phyloP scores from a whole-genome alignment of 75 land plant genomes.

The Cryptomeria japonica region DNA sequence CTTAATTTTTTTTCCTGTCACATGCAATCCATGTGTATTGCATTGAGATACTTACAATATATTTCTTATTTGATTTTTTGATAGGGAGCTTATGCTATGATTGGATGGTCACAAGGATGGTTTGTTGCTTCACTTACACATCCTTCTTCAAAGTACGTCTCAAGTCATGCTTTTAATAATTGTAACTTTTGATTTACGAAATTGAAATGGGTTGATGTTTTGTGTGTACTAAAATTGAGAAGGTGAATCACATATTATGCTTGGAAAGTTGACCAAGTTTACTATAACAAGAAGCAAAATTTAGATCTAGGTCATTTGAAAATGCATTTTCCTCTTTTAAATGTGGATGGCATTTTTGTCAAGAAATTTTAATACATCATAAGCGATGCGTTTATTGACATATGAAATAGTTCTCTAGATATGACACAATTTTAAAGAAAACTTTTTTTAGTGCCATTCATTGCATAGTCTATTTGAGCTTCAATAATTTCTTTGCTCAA shows the following conservation, averaged over 20 bases:
- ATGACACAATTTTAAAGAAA: not conserved
- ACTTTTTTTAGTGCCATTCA: not conserved
- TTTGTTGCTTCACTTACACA: slow-evolving; percentile 65
- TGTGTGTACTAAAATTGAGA: not conserved
- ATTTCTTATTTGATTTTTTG: not conserved
- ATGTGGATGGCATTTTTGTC: not conserved
- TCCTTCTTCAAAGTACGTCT: slow-evolving; percentile 68
- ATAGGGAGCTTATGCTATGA: slow-evolving; percentile 69
- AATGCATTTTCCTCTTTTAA: not conserved
- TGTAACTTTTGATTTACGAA: not conserved
- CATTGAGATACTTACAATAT: not conserved
- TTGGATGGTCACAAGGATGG: slow-evolving; percentile 93
- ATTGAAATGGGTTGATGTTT: not conserved
- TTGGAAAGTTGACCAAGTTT: not conserved
- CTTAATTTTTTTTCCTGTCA: not conserved
- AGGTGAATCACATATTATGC: not conserved
- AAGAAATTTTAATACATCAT: not conserved
- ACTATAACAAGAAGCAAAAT: not conserved
- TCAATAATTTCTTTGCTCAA: not conserved
- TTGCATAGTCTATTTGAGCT: not conserved
- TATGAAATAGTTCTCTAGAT: not conserved
- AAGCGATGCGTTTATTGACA: not conserved
- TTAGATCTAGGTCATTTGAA: not conserved
- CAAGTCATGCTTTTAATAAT: not conserved
- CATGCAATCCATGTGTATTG: not conserved